Conservation (phyloP, 148 eudicot species). For the Arctostaphylos glauca region DNA sequence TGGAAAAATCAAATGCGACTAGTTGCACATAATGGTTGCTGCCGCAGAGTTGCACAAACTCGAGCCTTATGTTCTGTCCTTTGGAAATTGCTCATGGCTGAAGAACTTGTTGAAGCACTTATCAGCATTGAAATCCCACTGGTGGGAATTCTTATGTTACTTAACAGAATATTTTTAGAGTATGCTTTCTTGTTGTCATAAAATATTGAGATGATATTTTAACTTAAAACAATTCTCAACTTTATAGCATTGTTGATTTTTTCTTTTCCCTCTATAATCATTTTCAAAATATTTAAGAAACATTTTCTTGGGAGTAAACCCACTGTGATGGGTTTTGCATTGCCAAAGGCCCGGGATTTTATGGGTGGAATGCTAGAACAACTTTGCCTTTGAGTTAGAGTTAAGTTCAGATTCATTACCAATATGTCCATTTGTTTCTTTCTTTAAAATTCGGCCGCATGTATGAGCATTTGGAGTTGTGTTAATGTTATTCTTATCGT, state of each 20-base stretch:
- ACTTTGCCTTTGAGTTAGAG: not conserved
- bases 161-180: no score
- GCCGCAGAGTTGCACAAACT: conserved; percentile 82
- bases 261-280: not conserved
- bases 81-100: conserved; percentile 86
- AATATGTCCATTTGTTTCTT: not conserved
- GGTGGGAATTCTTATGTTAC: conserved; percentile 38
- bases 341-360: not conserved
- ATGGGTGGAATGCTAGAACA: not conserved
- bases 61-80: conserved; percentile 75
- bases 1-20: conserved; percentile 97
- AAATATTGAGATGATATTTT: not conserved
- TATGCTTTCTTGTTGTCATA: not conserved
- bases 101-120: conserved; percentile 72
- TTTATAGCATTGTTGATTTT: not conserved
- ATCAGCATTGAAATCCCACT: conserved; percentile 65
- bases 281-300: not conserved
- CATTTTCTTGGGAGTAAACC: not conserved
- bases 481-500: not conserved
- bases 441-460: not conserved
- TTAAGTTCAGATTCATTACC: not conserved
- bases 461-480: not conserved
- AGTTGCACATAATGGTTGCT: conserved; percentile 98
- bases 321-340: not conserved
- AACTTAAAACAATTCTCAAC: not conserved